Base-by-base conservation (phyloP, 441 rosid species). In the Metrosideros polymorpha region DNA sequence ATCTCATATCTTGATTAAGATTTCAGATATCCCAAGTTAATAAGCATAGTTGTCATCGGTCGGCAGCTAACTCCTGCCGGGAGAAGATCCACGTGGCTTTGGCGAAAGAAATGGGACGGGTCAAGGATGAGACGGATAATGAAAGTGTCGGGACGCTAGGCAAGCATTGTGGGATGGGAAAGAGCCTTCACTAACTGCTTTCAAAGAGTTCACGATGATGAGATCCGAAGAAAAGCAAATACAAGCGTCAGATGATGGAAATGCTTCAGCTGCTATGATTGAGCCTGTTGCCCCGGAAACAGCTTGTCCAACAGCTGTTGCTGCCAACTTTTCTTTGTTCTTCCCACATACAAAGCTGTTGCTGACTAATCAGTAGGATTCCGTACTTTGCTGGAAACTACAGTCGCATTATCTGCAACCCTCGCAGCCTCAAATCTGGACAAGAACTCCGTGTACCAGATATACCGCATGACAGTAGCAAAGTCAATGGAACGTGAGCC, bases 281-380 rank as follows among this genome's bases (percentile, higher is more conserved):
- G 49, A 56, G 59, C 85, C 87, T 9, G 47, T 85, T 42, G 84
- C 87, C 71, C 84, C 29, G 27, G 84, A 55, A 57, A 85, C 89
- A 45, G 89, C 85, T 61, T 87, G 89, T 39, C 85, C 87, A 13
- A 85, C 89, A 5, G 89, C 87, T 50, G 77, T 88, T 50, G 87
- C 84, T 50, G 86, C 63, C 10, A 45, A 12, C 83, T 45, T n/a
- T 83, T 27, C 39, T 85, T 52, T 85, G 87, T 57, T 54, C 89
- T 27, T 83, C 87, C 19, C 89, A 83, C n/a, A 53, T 85, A n/a
- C 63, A n/a, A 57, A 10, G 63, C 63, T 0, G 18, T n/a, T n/a
- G 32, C 32, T 13, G 63, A 57, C 6, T 57, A 18, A 57, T 57
- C 3, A 6, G 18, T 32, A n/a, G 63, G 63, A 57, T 30, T 57